Percentiles rank a stretch among this genome's conserved stretches.
These are phyloP conservation scores for Asparagopsis taxiformis DNA, from an alignment of 31 red algal species.

Conservation along the genomic window DNA sequence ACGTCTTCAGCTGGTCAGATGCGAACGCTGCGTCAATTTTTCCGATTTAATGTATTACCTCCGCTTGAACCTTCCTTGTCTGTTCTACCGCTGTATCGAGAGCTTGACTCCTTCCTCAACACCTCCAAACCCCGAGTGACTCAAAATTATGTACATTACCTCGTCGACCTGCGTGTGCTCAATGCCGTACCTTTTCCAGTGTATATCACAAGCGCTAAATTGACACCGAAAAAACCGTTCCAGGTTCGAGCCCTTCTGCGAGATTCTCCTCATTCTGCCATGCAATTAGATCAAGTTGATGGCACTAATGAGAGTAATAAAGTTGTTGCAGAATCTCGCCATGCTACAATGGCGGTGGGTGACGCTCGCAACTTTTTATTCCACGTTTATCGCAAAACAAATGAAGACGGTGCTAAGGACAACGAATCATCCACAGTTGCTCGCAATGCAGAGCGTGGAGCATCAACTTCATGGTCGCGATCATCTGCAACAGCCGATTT, in stretches of 20 bases:
- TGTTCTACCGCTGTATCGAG: slow-evolving; percentile 33
- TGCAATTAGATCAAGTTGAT: background rate
- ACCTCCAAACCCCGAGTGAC: slow-evolving; percentile 1
- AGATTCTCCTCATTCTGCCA: slow-evolving; percentile 7
- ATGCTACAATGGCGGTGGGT: slow-evolving; percentile 38
- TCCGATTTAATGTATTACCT: slow-evolving; percentile 78
- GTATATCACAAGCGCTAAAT: slow-evolving; percentile 39
- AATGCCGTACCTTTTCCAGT: slow-evolving; percentile 59
- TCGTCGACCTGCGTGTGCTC: slow-evolving; percentile 54
- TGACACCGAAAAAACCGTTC: slow-evolving; percentile 29
- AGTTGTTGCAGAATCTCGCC: slow-evolving; percentile 5
- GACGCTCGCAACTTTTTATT: slow-evolving; percentile 65
- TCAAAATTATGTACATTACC: slow-evolving; percentile 31
- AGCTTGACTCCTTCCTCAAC: slow-evolving; percentile 9
- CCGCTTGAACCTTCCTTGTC: slow-evolving; percentile 54
- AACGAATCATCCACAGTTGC: background rate
- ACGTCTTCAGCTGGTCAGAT: slow-evolving; percentile 13
- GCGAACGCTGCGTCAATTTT: slow-evolving; percentile 47
- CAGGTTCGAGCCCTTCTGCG: slow-evolving; percentile 35
- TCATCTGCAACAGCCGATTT: too few relatives aligned
- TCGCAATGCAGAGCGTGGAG: background rate
- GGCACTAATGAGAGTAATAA: background rate
- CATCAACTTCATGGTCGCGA: background rate
- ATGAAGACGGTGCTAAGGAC: background rate
- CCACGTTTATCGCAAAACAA: slow-evolving; percentile 37